Evolutionary conservation across 768 basidiomycete species (phyloP).

Genomic region (Rhizopogon sp.): DNA sequence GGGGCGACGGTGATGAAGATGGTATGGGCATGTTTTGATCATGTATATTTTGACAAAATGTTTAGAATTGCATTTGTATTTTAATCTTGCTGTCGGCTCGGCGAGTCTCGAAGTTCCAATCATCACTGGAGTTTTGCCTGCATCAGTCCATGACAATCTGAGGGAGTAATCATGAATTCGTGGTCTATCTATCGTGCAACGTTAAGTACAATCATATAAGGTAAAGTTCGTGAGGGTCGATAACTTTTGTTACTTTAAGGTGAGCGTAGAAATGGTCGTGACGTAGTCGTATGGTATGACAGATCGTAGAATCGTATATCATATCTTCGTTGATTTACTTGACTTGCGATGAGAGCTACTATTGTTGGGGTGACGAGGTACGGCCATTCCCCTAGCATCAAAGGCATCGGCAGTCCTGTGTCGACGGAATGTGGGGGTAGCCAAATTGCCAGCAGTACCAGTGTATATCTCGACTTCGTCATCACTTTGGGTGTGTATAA

Average conservation of each 20-base stretch:
- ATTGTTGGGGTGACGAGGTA: background rate
- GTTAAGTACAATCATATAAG: background rate
- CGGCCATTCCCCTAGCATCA: background rate
- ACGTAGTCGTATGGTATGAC: too few species aligned
- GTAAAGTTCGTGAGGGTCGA: too few species aligned
- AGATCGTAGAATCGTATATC: background rate
- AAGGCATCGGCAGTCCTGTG: background rate
- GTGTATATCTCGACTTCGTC: background rate
- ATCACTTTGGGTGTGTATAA: background rate
- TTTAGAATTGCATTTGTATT: background rate
- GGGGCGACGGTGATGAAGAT: conserved; percentile 66
- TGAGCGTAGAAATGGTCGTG: background rate
- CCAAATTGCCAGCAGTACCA: background rate
- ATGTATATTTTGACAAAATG: background rate
- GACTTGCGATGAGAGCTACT: background rate
- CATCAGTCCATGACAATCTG: background rate
- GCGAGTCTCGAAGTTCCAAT: background rate
- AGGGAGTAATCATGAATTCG: background rate
- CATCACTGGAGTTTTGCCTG: too few species aligned
- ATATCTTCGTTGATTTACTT: background rate
- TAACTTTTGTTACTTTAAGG: background rate
- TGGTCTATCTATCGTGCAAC: background rate
- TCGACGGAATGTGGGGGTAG: background rate
- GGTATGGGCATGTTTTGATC: conserved; percentile 48
- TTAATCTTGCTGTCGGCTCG: background rate